A percentile compares a stretch with the other conserved stretches of the same genome.
These are phyloP conservation scores for Brassica carinata DNA, from an alignment of 345 rosid species.

Conservation along the genomic window DNA sequence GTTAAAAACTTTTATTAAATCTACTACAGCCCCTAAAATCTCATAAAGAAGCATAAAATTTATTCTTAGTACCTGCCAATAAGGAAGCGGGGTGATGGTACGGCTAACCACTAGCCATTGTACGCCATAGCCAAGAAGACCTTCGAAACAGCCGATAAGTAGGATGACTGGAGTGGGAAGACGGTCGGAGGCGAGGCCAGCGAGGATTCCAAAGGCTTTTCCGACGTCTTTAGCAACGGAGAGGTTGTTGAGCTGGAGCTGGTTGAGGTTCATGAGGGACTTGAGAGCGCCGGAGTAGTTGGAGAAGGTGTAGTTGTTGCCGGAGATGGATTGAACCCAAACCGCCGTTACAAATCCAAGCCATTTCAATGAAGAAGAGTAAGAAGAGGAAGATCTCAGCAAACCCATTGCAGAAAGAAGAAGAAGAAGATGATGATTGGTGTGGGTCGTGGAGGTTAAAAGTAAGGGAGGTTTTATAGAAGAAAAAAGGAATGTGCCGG, in stretches of 20 bases:
- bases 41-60: background rate
- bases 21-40: background rate
- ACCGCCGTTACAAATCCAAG: slow-evolving; percentile 92
- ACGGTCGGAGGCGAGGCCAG: slow-evolving; percentile 88
- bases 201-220: slow-evolving; percentile 90
- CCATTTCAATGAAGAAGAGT: slow-evolving; percentile 64
- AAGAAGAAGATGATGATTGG: background rate
- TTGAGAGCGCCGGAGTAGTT: slow-evolving; percentile 58
- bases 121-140: slow-evolving; percentile 86
- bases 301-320: slow-evolving; percentile 93
- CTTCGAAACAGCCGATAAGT: slow-evolving; percentile 66
- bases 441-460: background rate
- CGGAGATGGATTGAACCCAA: slow-evolving; percentile 91
- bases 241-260: slow-evolving; percentile 73
- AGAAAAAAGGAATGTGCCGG: background rate
- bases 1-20: no score
- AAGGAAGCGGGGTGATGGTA: slow-evolving; percentile 63
- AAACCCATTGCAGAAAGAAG: slow-evolving; percentile 28
- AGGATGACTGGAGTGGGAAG: slow-evolving; percentile 50
- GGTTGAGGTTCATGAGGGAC: slow-evolving; percentile 76
- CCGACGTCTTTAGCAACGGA: slow-evolving; percentile 94
- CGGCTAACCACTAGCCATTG: slow-evolving; percentile 92
- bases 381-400: slow-evolving; percentile 22
- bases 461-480: slow-evolving; percentile 18
- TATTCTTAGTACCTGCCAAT: slow-evolving; percentile 72